Evolutionary conservation across 2,329 filamentous ascomycete genomes (phyloP).

Genomic region (Aureobasidium melanogenum): DNA sequence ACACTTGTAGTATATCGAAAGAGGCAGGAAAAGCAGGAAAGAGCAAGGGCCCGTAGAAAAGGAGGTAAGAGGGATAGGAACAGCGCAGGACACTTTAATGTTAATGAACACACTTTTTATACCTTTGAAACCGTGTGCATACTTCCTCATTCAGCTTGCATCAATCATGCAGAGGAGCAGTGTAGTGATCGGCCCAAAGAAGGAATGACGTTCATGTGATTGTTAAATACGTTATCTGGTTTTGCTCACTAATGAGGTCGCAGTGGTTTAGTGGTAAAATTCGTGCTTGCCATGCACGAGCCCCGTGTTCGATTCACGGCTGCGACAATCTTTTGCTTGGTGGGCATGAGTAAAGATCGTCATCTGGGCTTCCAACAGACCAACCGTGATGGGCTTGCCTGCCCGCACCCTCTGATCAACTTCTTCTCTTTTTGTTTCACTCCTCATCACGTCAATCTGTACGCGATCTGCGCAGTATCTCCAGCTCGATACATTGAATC

Average conservation of each 20-base stretch:
- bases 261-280: constrained; percentile 13
- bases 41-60: neutral
- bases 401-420: neutral
- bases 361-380: neutral
- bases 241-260: neutral
- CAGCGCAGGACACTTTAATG: constrained; percentile 2
- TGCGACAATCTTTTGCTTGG: constrained; percentile 1
- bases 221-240: no score
- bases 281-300: constrained; percentile 12
- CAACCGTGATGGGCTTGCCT: constrained; percentile 4
- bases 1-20: neutral
- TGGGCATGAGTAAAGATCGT: neutral
- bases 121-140: neutral
- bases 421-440: neutral
- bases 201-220: no score
- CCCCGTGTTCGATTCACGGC: constrained; percentile 13
- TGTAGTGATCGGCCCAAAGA: no score
- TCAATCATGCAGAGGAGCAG: no score
- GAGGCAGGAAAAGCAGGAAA: neutral
- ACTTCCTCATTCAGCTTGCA: no score
- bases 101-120: constrained; percentile 8
- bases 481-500: neutral
- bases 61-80: neutral
- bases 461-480: no score
- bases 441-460: neutral